Percentiles rank a stretch among this genome's conserved stretches.
These are phyloP conservation scores for Ophiocordyceps robertsii DNA, from an alignment of 2,329 filamentous ascomycete genomes.

Conservation along the genomic window DNA sequence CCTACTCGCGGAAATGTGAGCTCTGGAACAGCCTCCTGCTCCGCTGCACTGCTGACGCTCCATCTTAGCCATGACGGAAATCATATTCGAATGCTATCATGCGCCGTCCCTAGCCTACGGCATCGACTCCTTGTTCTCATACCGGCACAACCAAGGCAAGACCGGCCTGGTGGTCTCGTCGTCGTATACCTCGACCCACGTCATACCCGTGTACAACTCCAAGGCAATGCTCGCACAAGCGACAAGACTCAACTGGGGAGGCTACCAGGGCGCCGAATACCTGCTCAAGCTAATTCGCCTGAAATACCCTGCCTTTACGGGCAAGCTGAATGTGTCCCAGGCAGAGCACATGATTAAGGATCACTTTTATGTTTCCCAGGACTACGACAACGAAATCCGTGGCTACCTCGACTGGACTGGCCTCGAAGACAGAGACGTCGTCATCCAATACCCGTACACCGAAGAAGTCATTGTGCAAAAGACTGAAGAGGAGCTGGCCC, in stretches of 20 bases:
- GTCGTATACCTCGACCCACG: slow-evolving; percentile 84
- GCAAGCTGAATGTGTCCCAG: slow-evolving; percentile 75
- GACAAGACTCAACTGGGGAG: slow-evolving; percentile 88
- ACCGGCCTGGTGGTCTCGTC: slow-evolving; percentile 85
- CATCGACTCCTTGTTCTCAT: slow-evolving; percentile 94
- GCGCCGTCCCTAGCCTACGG: slow-evolving; percentile 86
- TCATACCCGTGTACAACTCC: slow-evolving; percentile 82
- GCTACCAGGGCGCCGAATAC: slow-evolving; percentile 81
- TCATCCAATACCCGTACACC: slow-evolving; percentile 87
- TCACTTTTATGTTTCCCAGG: slow-evolving; percentile 77
- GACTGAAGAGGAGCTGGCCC: slow-evolving; percentile 82
- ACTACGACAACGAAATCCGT: slow-evolving; percentile 69
- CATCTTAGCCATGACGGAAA: slow-evolving; percentile 77
- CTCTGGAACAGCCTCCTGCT: slow-evolving; percentile 5
- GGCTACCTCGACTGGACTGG: slow-evolving; percentile 82
- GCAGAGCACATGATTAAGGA: slow-evolving; percentile 77
- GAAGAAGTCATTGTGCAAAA: slow-evolving; percentile 87
- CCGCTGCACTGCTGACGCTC: slow-evolving; percentile 6
- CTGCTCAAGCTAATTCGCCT: slow-evolving; percentile 76
- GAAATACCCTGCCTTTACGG: slow-evolving; percentile 83
- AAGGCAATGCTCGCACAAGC: slow-evolving; percentile 77
- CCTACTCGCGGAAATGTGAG: slow-evolving; percentile 78
- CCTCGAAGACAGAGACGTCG: slow-evolving; percentile 74
- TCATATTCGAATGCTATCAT: slow-evolving; percentile 90
- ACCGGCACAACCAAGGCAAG: slow-evolving; percentile 76